phyloP scores from a whole-genome alignment of 1,284 basidiomycete genomes.

The Tilletiopsis washingtonensis region DNA sequence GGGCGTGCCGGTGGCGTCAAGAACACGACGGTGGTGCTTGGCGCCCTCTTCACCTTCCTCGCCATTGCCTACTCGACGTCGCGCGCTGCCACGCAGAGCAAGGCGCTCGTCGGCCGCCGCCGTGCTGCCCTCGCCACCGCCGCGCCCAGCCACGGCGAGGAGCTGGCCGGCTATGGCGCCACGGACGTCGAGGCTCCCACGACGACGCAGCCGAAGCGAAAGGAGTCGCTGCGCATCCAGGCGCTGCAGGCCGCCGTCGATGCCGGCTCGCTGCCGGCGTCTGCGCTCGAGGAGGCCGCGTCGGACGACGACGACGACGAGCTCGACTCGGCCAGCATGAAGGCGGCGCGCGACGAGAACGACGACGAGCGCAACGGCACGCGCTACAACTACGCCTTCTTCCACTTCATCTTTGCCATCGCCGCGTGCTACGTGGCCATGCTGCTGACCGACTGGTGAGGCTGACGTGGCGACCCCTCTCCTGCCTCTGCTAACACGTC shows the following conservation, averaged over 20 bases:
- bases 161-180: slow-evolving; percentile 36
- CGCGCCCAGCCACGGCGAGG: slow-evolving; percentile 30
- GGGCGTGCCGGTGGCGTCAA: slow-evolving; percentile 61
- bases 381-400: slow-evolving; percentile 98
- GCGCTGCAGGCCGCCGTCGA: slow-evolving; percentile 91
- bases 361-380: slow-evolving; percentile 95
- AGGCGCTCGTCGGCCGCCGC: slow-evolving; percentile 73
- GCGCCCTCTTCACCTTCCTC: slow-evolving; percentile 91
- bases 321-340: slow-evolving; percentile 50
- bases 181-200: slow-evolving; percentile 9
- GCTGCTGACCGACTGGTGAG: slow-evolving; percentile 95
- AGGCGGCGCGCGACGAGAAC: slow-evolving; percentile 61
- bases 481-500: slow-evolving; percentile 7
- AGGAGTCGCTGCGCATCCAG: slow-evolving; percentile 84
- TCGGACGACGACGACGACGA: slow-evolving; percentile 61
- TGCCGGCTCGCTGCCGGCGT: slow-evolving; percentile 87
- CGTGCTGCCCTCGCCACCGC: slow-evolving; percentile 50
- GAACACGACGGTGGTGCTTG: slow-evolving; percentile 79
- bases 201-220: slow-evolving; percentile 69
- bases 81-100: slow-evolving; percentile 87
- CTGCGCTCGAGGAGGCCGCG: slow-evolving; percentile 72
- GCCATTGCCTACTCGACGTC: slow-evolving; percentile 97
- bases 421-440: slow-evolving; percentile 97
- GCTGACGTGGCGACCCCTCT: neutral
- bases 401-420: slow-evolving; percentile 94